Percentiles rank a stretch among this genome's conserved stretches.
phyloP scores from a whole-genome alignment of 2,329 filamentous ascomycete species.

The Pseudocercospora pini-densiflorae region DNA sequence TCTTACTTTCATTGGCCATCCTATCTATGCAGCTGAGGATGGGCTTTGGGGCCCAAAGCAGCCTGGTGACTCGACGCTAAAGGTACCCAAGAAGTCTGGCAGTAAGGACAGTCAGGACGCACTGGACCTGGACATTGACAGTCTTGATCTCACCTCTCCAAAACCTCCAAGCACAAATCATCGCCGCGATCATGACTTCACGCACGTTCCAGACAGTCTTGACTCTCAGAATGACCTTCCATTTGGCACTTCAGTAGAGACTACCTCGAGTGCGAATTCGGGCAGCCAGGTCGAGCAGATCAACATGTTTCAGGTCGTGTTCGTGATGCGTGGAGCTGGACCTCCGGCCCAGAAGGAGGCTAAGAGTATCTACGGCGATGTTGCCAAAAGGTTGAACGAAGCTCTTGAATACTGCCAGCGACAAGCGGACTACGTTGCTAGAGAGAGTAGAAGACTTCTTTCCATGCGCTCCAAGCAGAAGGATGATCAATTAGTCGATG shows the following conservation, averaged over 20 bases:
- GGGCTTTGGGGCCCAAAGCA: constrained; percentile 35
- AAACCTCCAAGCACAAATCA: constrained; percentile 11
- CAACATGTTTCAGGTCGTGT: constrained; percentile 98
- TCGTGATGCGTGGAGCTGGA: constrained; percentile 80
- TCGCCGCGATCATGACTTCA: constrained; percentile 28
- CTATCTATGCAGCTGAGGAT: constrained; percentile 80
- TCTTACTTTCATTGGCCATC: constrained; percentile 79
- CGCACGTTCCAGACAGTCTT: constrained; percentile 37
- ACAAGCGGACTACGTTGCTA: constrained; percentile 87
- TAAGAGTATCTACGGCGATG: constrained; percentile 79
- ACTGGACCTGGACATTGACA: constrained; percentile 19
- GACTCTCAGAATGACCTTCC: constrained; percentile 30
- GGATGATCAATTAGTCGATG: constrained; percentile 42
- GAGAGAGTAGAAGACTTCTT: constrained; percentile 83
- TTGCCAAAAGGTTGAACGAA: constrained; percentile 91
- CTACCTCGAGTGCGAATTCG: constrained; percentile 36
- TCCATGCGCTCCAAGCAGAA: constrained; percentile 72
- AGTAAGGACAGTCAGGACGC: constrained; percentile 8
- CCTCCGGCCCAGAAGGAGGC: constrained; percentile 74
- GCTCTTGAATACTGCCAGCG: constrained; percentile 92
- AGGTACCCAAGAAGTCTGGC: background rate
- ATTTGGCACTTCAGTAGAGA: constrained; percentile 37
- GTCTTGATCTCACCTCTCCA: constrained; percentile 21
- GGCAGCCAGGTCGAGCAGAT: constrained; percentile 61
- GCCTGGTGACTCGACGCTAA: background rate